Evolutionary conservation across 176 grass and related monocot genomes (phyloP), one percentile per base, ranked within the genome.

Genomic region (Bolboschoenus planiculmis): DNA sequence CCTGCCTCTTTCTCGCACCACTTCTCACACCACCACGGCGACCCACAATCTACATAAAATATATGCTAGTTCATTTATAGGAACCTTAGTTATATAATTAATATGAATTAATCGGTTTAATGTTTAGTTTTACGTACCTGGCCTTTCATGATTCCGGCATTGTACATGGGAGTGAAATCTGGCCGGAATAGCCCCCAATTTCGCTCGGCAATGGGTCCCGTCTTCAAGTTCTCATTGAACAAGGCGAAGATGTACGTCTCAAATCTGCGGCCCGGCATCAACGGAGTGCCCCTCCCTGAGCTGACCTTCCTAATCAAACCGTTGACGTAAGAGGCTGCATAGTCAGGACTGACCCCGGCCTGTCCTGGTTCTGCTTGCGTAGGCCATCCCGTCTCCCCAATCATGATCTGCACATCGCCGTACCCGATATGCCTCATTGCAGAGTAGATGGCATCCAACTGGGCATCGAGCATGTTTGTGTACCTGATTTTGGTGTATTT

Each of bases 311-410:
- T 59, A n/a, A 97, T 87, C 57, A 97, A 77, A 64, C 94, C 90
- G 1, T 76, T 57, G 56, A 87, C 89, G 66, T 86, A 97, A 51
- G 88, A 89, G 0, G 89, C 85, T 1, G 90, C 95, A 10, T 91
- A 89, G n/a, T 63, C 90, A 26, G 78, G 26, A 56, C 84, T 82
- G 1, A 94, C 95, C 10, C 92, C 95, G 70, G 65, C 20, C 84
- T 97, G 95, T 26, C 90, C 92, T 1, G 80, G 85, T 37, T 87
- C 84, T 1, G 91, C 95, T 72, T 88, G 86, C 36, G 95, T 89
- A 4, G 92, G 95, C 95, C 95, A 97, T 48, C 95, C 95, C 1
- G 95, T 97, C 78, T 97, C 95, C 30, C 92, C 95, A 0, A 97
- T 88, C 0, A 85, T 77, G 85, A 97, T 90, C 73, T 88, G 92